Percentiles rank a stretch among this genome's conserved stretches.
These are phyloP conservation scores for Pythium monospermum DNA, from an alignment of 352 stramenopile genomes.

Conservation along the genomic window DNA sequence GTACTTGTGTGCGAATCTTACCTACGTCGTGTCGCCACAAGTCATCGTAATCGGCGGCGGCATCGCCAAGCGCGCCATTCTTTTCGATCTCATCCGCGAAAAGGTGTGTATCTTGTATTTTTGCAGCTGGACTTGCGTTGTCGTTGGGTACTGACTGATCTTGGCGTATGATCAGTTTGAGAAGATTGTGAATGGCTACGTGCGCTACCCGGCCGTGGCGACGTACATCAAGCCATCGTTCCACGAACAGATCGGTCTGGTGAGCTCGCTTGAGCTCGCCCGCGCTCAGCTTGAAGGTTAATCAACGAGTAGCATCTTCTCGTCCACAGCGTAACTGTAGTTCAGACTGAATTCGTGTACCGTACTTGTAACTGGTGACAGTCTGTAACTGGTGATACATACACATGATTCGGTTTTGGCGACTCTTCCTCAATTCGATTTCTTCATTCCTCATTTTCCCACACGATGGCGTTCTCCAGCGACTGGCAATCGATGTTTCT, in stretches of 20 bases:
- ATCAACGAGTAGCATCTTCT: too few relatives aligned
- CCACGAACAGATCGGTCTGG: conserved; percentile 75
- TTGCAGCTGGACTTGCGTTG: neutral
- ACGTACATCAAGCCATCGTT: conserved; percentile 83
- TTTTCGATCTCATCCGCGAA: conserved; percentile 80
- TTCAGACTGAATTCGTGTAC: too few relatives aligned
- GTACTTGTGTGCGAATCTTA: conserved; percentile 92
- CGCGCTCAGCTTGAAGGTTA: conserved; percentile 56
- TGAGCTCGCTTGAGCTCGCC: conserved; percentile 78
- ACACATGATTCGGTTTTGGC: too few relatives aligned
- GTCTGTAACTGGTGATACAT: too few relatives aligned
- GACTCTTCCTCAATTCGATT: too few relatives aligned
- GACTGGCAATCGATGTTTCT: conserved; percentile 38
- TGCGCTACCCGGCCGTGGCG: conserved; percentile 59
- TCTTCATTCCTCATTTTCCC: too few relatives aligned
- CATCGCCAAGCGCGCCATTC: conserved; percentile 87
- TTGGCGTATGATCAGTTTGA: conserved; percentile 42
- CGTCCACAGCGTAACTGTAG: too few relatives aligned
- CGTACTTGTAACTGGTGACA: too few relatives aligned
- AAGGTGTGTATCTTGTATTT: conserved; percentile 25
- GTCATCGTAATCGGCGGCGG: conserved; percentile 95
- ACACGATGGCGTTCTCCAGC: conserved; percentile 19
- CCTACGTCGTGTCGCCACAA: conserved; percentile 90
- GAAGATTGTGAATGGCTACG: conserved; percentile 73
- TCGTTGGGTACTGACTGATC: conserved; percentile 1